These are phyloP conservation scores for Buddleja alternifolia DNA, from an alignment of 257 asterid species.

Conservation along the genomic window DNA sequence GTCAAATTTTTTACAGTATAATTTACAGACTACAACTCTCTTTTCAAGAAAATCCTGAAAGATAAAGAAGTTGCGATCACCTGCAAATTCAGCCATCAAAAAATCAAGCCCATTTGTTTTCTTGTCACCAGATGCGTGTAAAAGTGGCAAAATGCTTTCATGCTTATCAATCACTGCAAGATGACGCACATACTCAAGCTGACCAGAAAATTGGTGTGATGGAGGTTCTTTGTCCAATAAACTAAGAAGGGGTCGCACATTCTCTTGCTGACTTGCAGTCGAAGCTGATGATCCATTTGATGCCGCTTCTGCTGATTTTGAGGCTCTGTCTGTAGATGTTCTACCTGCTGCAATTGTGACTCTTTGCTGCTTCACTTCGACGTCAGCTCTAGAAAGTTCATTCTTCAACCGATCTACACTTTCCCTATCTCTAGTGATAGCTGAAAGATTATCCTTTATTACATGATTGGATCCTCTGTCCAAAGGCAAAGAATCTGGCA, in stretches of 20 bases:
- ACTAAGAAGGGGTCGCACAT: constrained; percentile 87
- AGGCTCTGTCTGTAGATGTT: constrained; percentile 67
- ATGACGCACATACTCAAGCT: constrained; percentile 93
- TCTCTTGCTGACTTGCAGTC: constrained; percentile 66
- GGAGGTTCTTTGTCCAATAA: constrained; percentile 98
- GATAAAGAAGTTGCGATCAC: constrained; percentile 44
- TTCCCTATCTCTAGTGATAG: constrained; percentile 41
- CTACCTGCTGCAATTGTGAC: constrained; percentile 55
- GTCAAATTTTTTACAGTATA: not conserved
- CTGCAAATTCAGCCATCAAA: constrained; percentile 97
- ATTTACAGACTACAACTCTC: not conserved
- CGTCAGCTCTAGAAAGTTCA: constrained; percentile 61
- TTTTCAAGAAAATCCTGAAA: constrained; percentile 21
- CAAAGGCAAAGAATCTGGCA: constrained; percentile 35
- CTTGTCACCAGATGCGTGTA: constrained; percentile 56
- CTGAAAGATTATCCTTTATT: constrained; percentile 32
- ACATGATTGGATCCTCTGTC: constrained; percentile 47
- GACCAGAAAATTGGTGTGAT: constrained; percentile 94
- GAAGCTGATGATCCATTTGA: constrained; percentile 65
- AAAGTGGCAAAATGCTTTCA: constrained; percentile 62
- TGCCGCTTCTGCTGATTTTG: constrained; percentile 55
- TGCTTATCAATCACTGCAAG: constrained; percentile 89
- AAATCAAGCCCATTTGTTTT: constrained; percentile 89
- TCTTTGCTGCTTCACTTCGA: constrained; percentile 71
- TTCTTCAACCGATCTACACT: constrained; percentile 53